Base-by-base conservation (phyloP, 495 filamentous ascomycete species). In the Penicillium odoratum region DNA sequence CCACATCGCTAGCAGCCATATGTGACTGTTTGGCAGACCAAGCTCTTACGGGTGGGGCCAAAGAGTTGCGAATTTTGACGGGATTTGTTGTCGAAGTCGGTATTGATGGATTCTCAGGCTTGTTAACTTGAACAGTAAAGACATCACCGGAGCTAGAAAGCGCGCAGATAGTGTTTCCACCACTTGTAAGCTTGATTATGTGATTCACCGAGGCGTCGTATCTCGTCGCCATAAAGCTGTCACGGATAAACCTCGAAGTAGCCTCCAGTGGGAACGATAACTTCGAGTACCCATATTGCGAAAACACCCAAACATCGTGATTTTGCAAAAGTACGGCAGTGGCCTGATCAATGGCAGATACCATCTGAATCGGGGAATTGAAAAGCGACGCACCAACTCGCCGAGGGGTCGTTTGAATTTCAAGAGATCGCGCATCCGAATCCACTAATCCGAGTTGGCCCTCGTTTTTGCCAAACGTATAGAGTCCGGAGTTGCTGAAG, bases 391-490 rank as follows among this genome's bases (percentile, higher is more conserved):
- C 91, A 0, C 91, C 90, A 30, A 98, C 93, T 59, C 88, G 92
- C 42, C 93, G 83, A 11, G 94, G 95, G 1, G 82, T 88, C 11
- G 80, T 79, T 69, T 98, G 94, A 16, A 84, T 75, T 56, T 93
- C 89, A 15, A 97, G 84, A 0, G 92, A 96, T 18, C 91, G 86
- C 40, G 95, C 92, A 71, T 98, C 93, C 11, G 94, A 93, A 68
- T 97, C 95, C 66, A 97, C 88, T 44, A 98, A 77, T 4, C 94
- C 95, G 47, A 98, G 82, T 63, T 98, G 94, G 25, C 94, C 94
- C 61, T 95, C 85, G 61, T 98, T 98, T 71, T 94, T 96, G 18
- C 94, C 94, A 78, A 95, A 98, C 5, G 91, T 96, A 67, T 89
- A 98, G 5, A 98, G 76, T 25, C 92, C 91, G 3, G 85, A 81